phyloP scores from a whole-genome alignment of 2,329 filamentous ascomycete genomes.

The Paecilomyces formosus region DNA sequence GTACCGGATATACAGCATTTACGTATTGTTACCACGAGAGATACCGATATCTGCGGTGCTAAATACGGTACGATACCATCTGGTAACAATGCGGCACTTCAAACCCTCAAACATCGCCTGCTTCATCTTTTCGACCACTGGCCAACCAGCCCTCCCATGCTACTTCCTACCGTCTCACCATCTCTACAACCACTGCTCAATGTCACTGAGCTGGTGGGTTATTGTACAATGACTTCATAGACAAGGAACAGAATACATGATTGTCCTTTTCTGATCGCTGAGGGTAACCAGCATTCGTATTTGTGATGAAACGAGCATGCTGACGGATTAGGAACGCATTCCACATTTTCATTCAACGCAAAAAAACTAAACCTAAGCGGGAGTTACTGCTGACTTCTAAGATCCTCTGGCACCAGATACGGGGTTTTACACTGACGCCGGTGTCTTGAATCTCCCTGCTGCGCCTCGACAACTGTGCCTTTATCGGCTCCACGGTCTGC shows the following conservation, averaged over 20 bases:
- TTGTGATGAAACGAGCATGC: neutral
- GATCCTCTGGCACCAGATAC: neutral
- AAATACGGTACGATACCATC: neutral
- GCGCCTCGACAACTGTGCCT: neutral
- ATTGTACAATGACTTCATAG: neutral
- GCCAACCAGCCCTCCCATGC: neutral
- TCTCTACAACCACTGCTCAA: neutral
- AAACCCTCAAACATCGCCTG: neutral
- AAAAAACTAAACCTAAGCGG: neutral
- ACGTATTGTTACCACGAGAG: neutral
- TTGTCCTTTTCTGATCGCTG: neutral
- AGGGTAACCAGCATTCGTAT: neutral
- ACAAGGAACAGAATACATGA: neutral
- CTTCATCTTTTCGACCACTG: neutral
- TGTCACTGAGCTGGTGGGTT: neutral
- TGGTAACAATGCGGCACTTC: neutral
- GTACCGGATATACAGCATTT: neutral
- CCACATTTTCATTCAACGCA: neutral
- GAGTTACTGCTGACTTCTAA: neutral
- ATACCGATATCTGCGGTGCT: neutral
- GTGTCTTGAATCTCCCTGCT: neutral
- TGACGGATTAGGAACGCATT: neutral
- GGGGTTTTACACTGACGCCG: neutral
- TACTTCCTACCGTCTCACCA: neutral
- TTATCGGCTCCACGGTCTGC: neutral